Evolutionary conservation across 2,329 filamentous ascomycete genomes (phyloP).

Genomic region (Nothomitra cinnamomea): DNA sequence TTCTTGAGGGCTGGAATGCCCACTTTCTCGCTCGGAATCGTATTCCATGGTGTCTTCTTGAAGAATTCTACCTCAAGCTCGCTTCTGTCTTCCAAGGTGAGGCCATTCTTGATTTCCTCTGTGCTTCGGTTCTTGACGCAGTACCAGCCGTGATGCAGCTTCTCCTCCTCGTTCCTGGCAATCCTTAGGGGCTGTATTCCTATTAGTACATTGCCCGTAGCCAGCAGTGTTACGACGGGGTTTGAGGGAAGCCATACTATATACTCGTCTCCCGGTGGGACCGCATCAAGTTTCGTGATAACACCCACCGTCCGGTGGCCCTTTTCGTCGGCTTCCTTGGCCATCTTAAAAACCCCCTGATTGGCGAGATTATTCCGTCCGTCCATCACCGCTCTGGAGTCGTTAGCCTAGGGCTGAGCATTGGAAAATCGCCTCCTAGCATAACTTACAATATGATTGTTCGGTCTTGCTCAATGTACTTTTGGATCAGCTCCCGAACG

Average conservation of each 20-base stretch:
- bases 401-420: neutral
- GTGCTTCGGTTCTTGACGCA: neutral
- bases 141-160: neutral
- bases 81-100: neutral
- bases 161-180: neutral
- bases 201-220: neutral
- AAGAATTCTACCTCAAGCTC: neutral
- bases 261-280: constrained; percentile 19
- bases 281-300: constrained; percentile 44
- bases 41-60: neutral
- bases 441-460: constrained; percentile 9
- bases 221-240: no score
- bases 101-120: constrained; percentile 1
- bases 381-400: neutral
- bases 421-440: no score
- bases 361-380: constrained; percentile 11
- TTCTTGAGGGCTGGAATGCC: neutral
- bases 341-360: constrained; percentile 9
- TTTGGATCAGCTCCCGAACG: constrained; percentile 6
- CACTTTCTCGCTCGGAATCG: neutral
- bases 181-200: neutral
- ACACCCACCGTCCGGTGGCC: constrained; percentile 27
- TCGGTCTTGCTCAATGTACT: constrained; percentile 8
- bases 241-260: constrained; percentile 8
- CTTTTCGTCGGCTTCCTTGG: constrained; percentile 18